Base-by-base conservation (phyloP, 2,329 filamentous ascomycete species). In the Phyllosticta capitalensis region DNA sequence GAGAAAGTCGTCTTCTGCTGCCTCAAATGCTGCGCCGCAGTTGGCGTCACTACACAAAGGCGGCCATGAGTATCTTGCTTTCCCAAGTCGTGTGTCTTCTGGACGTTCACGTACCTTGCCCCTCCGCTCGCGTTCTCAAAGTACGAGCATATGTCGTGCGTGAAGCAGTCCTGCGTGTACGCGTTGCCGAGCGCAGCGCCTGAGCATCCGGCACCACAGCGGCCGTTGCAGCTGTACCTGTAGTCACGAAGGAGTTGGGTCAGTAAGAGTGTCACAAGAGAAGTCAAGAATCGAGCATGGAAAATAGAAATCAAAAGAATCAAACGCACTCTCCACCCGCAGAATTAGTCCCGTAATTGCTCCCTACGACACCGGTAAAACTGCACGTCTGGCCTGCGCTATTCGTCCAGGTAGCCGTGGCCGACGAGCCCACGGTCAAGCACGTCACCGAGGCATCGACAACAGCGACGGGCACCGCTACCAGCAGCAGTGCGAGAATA, bases 151-250 rank as follows among this genome's bases (percentile, higher is more conserved):
- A 80, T 74, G 54, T 80, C 78, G 58, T 80, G 78, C 0, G 74
- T 75, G 63, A 77, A 80, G 64, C 78, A 80, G 55, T 80, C 76
- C 61, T 79, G 78, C 0, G 78, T 79, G 60, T 80, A 80, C 3
- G 68, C 76, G 33, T 79, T 78, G 2, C 78, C 78, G 7, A 80
- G 1, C 1, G 76, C 69, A 4, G 67, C 54, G 5, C 78, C 78
- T 0, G 66, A 70, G 54, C 78, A 80, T 0, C 76, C 78, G 9
- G 73, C 75, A 24, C 78, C 78, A 33, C 78, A 80, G 28, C 78
- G 71, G 1, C 78, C 78, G 56, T 79, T 79, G 59, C 78, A 80
- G 9, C 74, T 76, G 53, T 79, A 80, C 21, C 78, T 80, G 21
- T 58, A 19, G 17, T 26, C 28, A 19, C 3, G 14, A 19, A 21